phyloP scores from a whole-genome alignment of 768 basidiomycete genomes.

The Auriscalpium microsporum region DNA sequence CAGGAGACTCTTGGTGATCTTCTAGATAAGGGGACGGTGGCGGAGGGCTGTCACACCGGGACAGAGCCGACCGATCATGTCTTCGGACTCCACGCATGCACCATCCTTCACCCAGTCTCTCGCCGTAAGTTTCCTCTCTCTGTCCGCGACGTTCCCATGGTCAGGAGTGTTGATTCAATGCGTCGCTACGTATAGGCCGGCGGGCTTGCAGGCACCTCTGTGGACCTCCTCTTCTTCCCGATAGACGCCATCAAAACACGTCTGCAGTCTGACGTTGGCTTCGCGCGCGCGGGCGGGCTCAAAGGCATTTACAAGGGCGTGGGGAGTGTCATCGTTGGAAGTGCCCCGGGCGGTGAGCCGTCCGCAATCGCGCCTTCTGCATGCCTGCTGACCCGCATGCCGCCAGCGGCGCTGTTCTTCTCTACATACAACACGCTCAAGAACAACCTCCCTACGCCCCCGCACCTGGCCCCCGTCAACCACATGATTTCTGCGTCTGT shows the following conservation, averaged over 20 bases:
- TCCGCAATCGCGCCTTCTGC: not conserved
- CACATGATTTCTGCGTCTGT: constrained; percentile 45
- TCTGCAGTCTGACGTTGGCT: constrained; percentile 83
- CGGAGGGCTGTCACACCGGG: not conserved
- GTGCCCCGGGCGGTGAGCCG: constrained; percentile 82
- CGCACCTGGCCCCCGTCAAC: constrained; percentile 55
- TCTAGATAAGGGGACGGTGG: not conserved
- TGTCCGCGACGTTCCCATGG: not conserved
- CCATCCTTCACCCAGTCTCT: constrained; percentile 26
- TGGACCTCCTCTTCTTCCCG: constrained; percentile 94
- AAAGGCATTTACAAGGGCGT: constrained; percentile 87
- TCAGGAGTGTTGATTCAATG: too few relatives aligned
- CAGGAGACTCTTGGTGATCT: not conserved
- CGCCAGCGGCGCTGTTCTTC: constrained; percentile 90
- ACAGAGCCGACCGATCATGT: constrained; percentile 3
- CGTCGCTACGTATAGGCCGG: constrained; percentile 49
- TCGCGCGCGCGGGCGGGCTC: constrained; percentile 79
- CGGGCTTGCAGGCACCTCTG: constrained; percentile 84
- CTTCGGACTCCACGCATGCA: not conserved
- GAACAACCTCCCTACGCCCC: constrained; percentile 51
- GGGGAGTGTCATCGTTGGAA: constrained; percentile 90
- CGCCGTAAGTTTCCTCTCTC: constrained; percentile 16
- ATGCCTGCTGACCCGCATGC: not conserved
- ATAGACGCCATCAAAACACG: constrained; percentile 97
- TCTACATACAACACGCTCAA: constrained; percentile 90